These are phyloP conservation scores for Coemansia sp. DNA, from an alignment of 192 early-diverging fungal species.

Conservation along the genomic window DNA sequence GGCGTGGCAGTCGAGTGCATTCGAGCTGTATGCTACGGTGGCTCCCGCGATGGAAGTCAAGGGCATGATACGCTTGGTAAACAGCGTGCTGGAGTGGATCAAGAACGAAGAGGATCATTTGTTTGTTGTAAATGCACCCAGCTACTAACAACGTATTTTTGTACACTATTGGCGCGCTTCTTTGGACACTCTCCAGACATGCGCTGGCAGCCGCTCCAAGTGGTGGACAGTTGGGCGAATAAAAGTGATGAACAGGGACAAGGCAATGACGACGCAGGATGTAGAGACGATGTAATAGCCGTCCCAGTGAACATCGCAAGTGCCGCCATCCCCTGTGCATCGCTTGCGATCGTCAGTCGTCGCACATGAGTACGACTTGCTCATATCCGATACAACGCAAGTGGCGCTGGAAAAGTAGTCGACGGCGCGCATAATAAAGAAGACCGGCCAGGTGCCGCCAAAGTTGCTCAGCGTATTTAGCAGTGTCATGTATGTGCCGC, in stretches of 20 bases:
- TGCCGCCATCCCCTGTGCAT: slow-evolving; percentile 67
- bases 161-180: slow-evolving; percentile 14
- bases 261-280: slow-evolving; percentile 70
- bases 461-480: slow-evolving; percentile 95
- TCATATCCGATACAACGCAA: slow-evolving; percentile 61
- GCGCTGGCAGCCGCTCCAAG: slow-evolving; percentile 58
- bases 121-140: slow-evolving; percentile 73
- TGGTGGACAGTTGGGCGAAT: slow-evolving; percentile 64
- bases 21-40: slow-evolving; percentile 75
- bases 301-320: slow-evolving; percentile 71
- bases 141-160: slow-evolving; percentile 55
- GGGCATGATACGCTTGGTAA: slow-evolving; percentile 64
- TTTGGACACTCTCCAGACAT: slow-evolving; percentile 55
- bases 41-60: slow-evolving; percentile 63
- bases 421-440: slow-evolving; percentile 89
- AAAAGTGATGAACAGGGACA: slow-evolving; percentile 60
- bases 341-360: slow-evolving; percentile 63
- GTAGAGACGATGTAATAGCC: slow-evolving; percentile 86
- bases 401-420: slow-evolving; percentile 84
- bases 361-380: slow-evolving; percentile 60
- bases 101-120: slow-evolving; percentile 73
- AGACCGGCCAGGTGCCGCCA: slow-evolving; percentile 96
- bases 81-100: slow-evolving; percentile 75
- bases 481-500: slow-evolving; percentile 86
- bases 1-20: slow-evolving; percentile 62